phyloP scores from a whole-genome alignment of 2,329 filamentous ascomycete species.

The Pezicula neosporulosa region DNA sequence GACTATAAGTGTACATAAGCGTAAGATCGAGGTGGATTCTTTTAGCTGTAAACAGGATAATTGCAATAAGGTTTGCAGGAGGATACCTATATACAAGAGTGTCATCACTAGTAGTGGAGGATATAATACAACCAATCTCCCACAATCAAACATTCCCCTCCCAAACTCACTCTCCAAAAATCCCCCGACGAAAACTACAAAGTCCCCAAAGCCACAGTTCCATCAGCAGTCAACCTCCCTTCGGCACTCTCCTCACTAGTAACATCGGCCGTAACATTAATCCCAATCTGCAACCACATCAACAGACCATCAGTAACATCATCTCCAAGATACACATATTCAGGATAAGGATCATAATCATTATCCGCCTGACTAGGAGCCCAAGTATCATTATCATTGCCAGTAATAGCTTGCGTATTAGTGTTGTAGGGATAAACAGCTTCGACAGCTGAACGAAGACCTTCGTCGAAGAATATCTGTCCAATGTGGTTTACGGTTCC shows the following conservation, averaged over 20 bases:
- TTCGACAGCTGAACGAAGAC: conserved; percentile 49
- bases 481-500: conserved; percentile 54
- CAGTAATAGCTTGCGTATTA: conserved; percentile 42
- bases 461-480: conserved; percentile 61
- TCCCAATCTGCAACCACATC: conserved; percentile 48
- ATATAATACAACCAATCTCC: too few species aligned
- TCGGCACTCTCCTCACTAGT: not conserved
- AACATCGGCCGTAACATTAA: conserved; percentile 4
- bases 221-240: not conserved
- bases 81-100: too few species aligned
- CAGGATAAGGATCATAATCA: conserved; percentile 46
- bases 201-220: not conserved
- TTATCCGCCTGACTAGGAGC: conserved; percentile 39
- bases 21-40: too few species aligned
- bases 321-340: conserved; percentile 57
- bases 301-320: conserved; percentile 47
- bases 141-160: too few species aligned
- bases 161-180: too few species aligned
- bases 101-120: too few species aligned
- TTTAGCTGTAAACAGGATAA: too few species aligned
- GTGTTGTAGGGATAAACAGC: conserved; percentile 39
- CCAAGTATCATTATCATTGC: conserved; percentile 45
- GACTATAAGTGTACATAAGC: too few species aligned
- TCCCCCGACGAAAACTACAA: not conserved
- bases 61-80: too few species aligned